Percentiles rank a stretch among this genome's conserved stretches.
Evolutionary conservation across 2,329 filamentous ascomycete genomes (phyloP).

Genomic region (Epichloe typhina): DNA sequence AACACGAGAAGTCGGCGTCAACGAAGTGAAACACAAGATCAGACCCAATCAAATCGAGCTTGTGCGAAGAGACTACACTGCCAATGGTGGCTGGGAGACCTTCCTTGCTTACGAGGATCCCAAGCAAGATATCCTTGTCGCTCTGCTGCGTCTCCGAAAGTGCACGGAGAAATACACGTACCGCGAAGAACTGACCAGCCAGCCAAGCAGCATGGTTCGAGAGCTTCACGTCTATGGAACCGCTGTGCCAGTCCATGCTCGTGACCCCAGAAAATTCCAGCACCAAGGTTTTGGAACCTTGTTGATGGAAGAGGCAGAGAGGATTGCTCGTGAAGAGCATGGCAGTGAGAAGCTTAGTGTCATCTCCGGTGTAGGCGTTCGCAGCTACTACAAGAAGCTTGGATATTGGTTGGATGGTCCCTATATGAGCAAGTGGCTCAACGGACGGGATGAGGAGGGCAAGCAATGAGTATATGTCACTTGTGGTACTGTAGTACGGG

Average conservation of each 20-base stretch:
- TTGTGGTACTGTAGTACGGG: neutral
- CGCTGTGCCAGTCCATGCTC: slow-evolving; percentile 90
- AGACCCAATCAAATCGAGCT: slow-evolving; percentile 92
- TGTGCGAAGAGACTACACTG: slow-evolving; percentile 81
- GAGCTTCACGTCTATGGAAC: slow-evolving; percentile 96
- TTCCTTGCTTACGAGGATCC: slow-evolving; percentile 97
- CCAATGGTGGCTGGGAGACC: slow-evolving; percentile 96
- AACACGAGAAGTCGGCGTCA: slow-evolving; percentile 93
- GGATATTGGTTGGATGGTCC: slow-evolving; percentile 91
- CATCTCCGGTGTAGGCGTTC: slow-evolving; percentile 92
- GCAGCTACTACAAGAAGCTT: slow-evolving; percentile 87
- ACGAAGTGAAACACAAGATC: slow-evolving; percentile 98
- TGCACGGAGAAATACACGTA: slow-evolving; percentile 89
- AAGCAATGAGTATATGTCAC: neutral
- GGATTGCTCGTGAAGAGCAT: slow-evolving; percentile 89
- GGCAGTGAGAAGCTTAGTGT: slow-evolving; percentile 89
- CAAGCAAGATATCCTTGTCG: slow-evolving; percentile 95
- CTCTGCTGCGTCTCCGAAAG: slow-evolving; percentile 74
- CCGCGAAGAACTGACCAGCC: slow-evolving; percentile 69
- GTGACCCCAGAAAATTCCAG: slow-evolving; percentile 94
- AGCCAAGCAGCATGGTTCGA: slow-evolving; percentile 82
- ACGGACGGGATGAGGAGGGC: slow-evolving; percentile 25
- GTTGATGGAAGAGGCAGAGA: slow-evolving; percentile 94
- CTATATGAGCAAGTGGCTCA: slow-evolving; percentile 60
- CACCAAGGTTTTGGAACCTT: slow-evolving; percentile 95